Base-by-base conservation (phyloP, 2,329 filamentous ascomycete species). In the Ceratocystis destructans region DNA sequence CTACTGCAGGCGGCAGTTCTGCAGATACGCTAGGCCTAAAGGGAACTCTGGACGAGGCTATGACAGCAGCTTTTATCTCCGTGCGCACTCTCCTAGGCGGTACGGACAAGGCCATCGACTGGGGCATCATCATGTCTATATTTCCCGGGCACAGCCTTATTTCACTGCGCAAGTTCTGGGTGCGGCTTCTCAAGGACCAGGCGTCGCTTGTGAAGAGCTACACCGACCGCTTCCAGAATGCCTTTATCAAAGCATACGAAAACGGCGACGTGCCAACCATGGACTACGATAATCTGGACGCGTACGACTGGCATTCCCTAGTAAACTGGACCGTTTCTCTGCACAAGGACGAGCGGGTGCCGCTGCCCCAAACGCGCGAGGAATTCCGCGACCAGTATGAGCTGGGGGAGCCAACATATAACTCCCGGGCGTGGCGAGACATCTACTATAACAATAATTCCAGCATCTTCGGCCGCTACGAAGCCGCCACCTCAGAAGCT, bases 281-380 rank as follows among this genome's bases (percentile, higher is more conserved):
- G 22, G 78, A 90, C 72, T 88, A 83, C 69, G 79, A 88, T 63
- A 76, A 87, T 59, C 78, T 85, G 0, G 73, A 81, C 48, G 79
- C 80, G 1, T 90, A 89, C 68, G 86, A 92, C 71, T 91, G 89
- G 87, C 75, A 77, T 8, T 74, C 73, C 3, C 74, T 92, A 5
- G 80, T 91, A 61, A 77, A 80, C 45, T 93, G 89, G 89, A 81
- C 85, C 1, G 76, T 83, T 69, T 77, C 79, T 25, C 81, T 83
- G 3, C 75, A 68, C 28, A 65, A 64, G 20, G 66, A 68, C 28
- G 59, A 68, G 25, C 66, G 66, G 17, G 64, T 68, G 25, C 64
- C 64, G 28, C 45, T 68, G 12, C 66, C 66, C 6, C 28, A 20
- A 20, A 63, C 66, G 12, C 61, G 61, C 15, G 61, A 63, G 15